A percentile compares a stretch with the other conserved stretches of the same genome.
These are phyloP conservation scores for Prunus mongolica DNA, from an alignment of 306 rosid genomes.

Conservation along the genomic window DNA sequence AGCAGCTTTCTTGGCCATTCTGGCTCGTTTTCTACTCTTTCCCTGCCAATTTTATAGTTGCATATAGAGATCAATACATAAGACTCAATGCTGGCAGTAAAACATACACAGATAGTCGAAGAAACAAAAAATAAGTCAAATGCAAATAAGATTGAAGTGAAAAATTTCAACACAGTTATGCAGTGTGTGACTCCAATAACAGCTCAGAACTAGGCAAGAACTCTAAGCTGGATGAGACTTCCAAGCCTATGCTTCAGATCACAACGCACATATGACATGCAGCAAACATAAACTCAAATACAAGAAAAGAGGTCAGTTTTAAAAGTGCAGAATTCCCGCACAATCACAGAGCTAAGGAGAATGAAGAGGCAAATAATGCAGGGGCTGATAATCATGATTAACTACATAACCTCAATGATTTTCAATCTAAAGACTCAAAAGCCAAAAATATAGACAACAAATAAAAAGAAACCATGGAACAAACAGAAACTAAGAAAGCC, in stretches of 20 bases:
- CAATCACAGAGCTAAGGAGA: not conserved
- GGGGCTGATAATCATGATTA: not conserved
- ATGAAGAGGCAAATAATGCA: not conserved
- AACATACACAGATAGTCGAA: too few species aligned
- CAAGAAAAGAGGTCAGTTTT: not conserved
- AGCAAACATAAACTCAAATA: not conserved
- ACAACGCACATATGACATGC: too few species aligned
- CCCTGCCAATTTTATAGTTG: too few species aligned
- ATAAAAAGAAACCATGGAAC: not conserved
- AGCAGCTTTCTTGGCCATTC: conserved; percentile 12
- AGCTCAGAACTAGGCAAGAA: too few species aligned
- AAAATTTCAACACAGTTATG: not conserved
- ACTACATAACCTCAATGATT: too few species aligned
- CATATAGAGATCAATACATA: not conserved
- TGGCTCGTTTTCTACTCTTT: not conserved
- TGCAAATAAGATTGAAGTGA: not conserved
- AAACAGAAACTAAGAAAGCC: not conserved
- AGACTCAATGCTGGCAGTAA: not conserved
- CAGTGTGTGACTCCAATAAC: not conserved
- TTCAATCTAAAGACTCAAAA: too few species aligned
- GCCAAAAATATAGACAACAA: not conserved
- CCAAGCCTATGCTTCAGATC: too few species aligned
- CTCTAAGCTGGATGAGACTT: too few species aligned
- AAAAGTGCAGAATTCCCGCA: not conserved
- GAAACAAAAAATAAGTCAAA: not conserved